phyloP scores from a whole-genome alignment of 2,329 filamentous ascomycete species.

The Myriosclerotinia duriaeana region DNA sequence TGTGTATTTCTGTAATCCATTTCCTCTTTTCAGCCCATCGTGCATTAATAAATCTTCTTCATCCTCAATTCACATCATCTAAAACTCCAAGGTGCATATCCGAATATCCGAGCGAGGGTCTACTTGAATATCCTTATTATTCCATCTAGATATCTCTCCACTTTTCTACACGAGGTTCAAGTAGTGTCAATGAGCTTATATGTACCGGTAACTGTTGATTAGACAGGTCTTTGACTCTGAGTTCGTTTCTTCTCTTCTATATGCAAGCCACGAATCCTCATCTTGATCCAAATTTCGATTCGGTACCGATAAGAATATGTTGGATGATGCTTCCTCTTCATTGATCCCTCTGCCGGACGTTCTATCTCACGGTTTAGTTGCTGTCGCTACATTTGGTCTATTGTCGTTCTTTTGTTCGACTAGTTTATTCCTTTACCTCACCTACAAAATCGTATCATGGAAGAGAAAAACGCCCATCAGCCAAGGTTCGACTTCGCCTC shows the following conservation, averaged over 20 bases:
- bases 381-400: slow-evolving; percentile 48
- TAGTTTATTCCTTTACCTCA: slow-evolving; percentile 46
- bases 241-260: background rate
- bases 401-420: slow-evolving; percentile 49
- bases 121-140: background rate
- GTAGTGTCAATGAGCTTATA: slow-evolving; percentile 12
- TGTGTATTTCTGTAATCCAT: slow-evolving; percentile 3
- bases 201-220: background rate
- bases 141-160: slow-evolving; percentile 10
- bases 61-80: slow-evolving; percentile 3
- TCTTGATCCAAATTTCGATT: background rate
- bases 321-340: slow-evolving; percentile 30
- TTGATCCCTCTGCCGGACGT: slow-evolving; percentile 36
- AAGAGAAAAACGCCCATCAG: slow-evolving; percentile 23
- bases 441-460: slow-evolving; percentile 41
- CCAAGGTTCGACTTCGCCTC: slow-evolving; percentile 25
- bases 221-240: background rate
- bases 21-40: background rate
- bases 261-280: background rate
- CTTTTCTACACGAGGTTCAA: background rate
- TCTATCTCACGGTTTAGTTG: slow-evolving; percentile 44
- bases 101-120: background rate
- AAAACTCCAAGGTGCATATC: background rate
- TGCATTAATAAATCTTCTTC: background rate
- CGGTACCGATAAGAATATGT: slow-evolving; percentile 8